A percentile compares a stretch with the other conserved stretches of the same genome.
phyloP scores from a whole-genome alignment of 2,329 filamentous ascomycete species.

The Botrytis fabae region DNA sequence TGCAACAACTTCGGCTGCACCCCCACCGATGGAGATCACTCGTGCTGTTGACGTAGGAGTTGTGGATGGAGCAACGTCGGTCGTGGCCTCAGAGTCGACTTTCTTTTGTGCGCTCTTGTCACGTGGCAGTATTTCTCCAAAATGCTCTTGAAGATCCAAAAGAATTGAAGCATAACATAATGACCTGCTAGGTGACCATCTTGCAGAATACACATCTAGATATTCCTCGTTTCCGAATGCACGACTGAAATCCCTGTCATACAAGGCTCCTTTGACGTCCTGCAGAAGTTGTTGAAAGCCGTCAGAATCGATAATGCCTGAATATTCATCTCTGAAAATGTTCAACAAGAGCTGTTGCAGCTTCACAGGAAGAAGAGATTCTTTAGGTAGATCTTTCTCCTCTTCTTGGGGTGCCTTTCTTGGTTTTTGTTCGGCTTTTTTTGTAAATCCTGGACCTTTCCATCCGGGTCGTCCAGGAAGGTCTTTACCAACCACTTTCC shows the following conservation, averaged over 20 bases:
- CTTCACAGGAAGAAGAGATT: slow-evolving; percentile 46
- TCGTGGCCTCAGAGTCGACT: not conserved
- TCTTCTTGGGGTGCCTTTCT: slow-evolving; percentile 19
- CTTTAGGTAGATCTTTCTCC: slow-evolving; percentile 20
- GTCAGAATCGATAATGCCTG: slow-evolving; percentile 49
- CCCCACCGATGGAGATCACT: slow-evolving; percentile 44
- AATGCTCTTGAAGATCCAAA: slow-evolving; percentile 18
- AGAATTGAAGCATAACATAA: slow-evolving; percentile 71
- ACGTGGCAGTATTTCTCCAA: slow-evolving; percentile 20
- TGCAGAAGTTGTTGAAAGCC: slow-evolving; percentile 64
- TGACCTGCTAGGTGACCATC: slow-evolving; percentile 88
- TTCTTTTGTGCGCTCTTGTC: not conserved
- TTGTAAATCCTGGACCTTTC: slow-evolving; percentile 36
- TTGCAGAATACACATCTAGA: slow-evolving; percentile 78
- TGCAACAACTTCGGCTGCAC: slow-evolving; percentile 65
- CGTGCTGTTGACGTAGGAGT: slow-evolving; percentile 20
- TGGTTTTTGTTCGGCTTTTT: slow-evolving; percentile 30
- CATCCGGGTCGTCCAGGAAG: slow-evolving; percentile 32
- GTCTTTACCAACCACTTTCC: slow-evolving; percentile 36
- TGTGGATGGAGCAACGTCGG: not conserved
- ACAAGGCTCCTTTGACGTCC: slow-evolving; percentile 82
- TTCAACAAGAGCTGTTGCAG: slow-evolving; percentile 72
- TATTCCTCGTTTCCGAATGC: slow-evolving; percentile 74
- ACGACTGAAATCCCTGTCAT: slow-evolving; percentile 75
- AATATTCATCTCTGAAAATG: slow-evolving; percentile 69